Conservation (phyloP, 2,329 filamentous ascomycete species). For the Dothistroma pini region DNA sequence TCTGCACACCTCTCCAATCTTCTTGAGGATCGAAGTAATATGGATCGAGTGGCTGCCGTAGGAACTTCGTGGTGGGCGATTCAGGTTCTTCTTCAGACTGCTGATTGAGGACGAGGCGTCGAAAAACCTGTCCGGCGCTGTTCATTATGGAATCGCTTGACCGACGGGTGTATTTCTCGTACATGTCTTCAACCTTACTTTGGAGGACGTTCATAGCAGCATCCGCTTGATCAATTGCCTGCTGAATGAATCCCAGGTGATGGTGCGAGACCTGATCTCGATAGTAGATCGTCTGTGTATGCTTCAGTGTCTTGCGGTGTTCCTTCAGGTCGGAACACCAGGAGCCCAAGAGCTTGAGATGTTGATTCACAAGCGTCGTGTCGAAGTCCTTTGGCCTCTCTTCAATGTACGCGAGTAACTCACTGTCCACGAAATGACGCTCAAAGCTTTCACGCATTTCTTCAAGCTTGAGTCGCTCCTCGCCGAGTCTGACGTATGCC, state of each 20-base stretch:
- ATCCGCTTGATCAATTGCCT: background rate
- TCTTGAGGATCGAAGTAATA: background rate
- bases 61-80: background rate
- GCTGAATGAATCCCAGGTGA: background rate
- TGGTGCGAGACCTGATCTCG: background rate
- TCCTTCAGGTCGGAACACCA: background rate
- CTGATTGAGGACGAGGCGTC: background rate
- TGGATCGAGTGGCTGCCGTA: background rate
- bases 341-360: background rate
- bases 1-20: background rate
- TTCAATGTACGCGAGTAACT: background rate
- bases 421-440: background rate
- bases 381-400: background rate
- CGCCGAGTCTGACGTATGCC: background rate
- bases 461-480: background rate
- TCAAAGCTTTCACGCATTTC: background rate
- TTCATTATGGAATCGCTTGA: background rate
- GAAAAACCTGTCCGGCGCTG: background rate
- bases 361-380: background rate
- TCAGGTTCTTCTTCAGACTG: background rate
- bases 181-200: background rate
- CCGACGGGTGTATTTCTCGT: background rate
- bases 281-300: background rate
- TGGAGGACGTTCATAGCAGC: background rate
- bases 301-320: background rate